Evolutionary conservation across 495 filamentous ascomycete species (phyloP).

Genomic region (Daldinia grandis): DNA sequence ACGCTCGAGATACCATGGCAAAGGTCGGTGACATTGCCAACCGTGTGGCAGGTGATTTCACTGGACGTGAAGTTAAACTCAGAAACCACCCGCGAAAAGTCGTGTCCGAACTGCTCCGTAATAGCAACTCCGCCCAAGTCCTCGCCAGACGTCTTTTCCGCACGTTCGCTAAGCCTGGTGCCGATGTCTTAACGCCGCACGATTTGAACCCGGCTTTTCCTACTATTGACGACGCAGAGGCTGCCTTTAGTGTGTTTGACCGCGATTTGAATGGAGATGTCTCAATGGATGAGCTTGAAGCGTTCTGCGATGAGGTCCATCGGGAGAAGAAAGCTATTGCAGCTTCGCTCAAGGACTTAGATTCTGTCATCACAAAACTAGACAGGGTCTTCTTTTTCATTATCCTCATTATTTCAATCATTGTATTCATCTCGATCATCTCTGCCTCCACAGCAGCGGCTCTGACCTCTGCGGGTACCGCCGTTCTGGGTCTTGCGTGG

Average conservation of each 20-base stretch:
- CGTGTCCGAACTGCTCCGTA: conserved; percentile 76
- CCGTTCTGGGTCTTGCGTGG: conserved; percentile 89
- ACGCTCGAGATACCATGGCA: conserved; percentile 74
- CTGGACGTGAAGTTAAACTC: conserved; percentile 75
- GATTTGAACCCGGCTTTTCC: conserved; percentile 84
- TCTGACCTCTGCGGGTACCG: conserved; percentile 85
- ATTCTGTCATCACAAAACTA: conserved; percentile 92
- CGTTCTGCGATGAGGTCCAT: conserved; percentile 93
- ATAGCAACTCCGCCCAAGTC: conserved; percentile 79
- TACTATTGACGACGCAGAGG: conserved; percentile 87
- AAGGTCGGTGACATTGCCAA: conserved; percentile 89
- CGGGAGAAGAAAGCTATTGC: conserved; percentile 95
- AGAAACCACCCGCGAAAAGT: conserved; percentile 89
- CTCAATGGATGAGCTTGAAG: conserved; percentile 92
- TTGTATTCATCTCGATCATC: conserved; percentile 89
- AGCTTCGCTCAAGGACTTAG: conserved; percentile 91
- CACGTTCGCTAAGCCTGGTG: conserved; percentile 78
- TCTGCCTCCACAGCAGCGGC: conserved; percentile 86
- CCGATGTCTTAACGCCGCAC: conserved; percentile 76
- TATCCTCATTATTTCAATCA: conserved; percentile 76
- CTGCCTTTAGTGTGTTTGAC: conserved; percentile 93
- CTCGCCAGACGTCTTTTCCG: conserved; percentile 91
- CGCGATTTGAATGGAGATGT: conserved; percentile 98
- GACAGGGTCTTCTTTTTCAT: conserved; percentile 89
- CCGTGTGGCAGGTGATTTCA: conserved; percentile 94